These are phyloP conservation scores for Arxiozyma telluris DNA, from an alignment of 1,139 yeast species.

Conservation along the genomic window DNA sequence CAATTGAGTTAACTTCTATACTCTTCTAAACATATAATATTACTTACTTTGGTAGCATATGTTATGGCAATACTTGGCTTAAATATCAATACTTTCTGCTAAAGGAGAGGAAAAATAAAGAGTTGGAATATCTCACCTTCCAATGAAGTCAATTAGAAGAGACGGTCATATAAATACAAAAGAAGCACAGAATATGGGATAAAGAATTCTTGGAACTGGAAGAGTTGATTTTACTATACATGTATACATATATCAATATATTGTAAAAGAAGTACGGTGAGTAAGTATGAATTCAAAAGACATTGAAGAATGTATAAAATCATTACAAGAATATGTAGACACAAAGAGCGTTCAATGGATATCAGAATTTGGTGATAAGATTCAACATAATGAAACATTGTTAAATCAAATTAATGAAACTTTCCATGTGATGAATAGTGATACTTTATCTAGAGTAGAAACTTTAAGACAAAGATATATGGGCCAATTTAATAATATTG, in stretches of 20 bases:
- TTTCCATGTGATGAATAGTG: conserved; percentile 12
- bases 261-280: not conserved
- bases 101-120: not conserved
- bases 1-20: not conserved
- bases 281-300: conserved; percentile 13
- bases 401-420: conserved; percentile 13
- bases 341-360: conserved; percentile 10
- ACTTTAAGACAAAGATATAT: conserved; percentile 9
- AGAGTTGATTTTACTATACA: not conserved
- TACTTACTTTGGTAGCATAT: too few species aligned
- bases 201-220: not conserved
- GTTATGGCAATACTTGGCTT: not conserved
- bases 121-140: not conserved
- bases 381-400: conserved; percentile 19
- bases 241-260: not conserved
- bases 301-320: conserved; percentile 18
- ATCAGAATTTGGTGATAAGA: conserved; percentile 13
- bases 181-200: too few species aligned
- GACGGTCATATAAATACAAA: not conserved
- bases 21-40: too few species aligned
- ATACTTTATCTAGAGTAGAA: conserved; percentile 12
- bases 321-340: conserved; percentile 15
- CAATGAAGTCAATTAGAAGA: not conserved
- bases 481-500: not conserved
- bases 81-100: too few species aligned